Evolutionary conservation across 306 rosid species (phyloP).

Genomic region (Pyrus communis): DNA sequence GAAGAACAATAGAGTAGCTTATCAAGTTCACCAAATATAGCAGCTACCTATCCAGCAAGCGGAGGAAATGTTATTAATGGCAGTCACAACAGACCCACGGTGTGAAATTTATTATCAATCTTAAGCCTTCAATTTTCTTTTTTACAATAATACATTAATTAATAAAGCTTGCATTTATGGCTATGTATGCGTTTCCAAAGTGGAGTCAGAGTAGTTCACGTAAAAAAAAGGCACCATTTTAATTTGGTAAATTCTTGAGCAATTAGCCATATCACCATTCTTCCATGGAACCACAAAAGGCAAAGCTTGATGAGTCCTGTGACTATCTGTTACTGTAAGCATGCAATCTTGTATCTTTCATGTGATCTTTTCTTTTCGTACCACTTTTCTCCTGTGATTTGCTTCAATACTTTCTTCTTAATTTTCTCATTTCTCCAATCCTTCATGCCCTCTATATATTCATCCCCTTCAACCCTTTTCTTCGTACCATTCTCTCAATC

Average conservation of each 20-base stretch:
- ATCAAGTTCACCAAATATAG: background rate
- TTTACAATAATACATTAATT: conserved; percentile 5
- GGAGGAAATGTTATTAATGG: conserved; percentile 19
- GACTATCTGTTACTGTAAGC: conserved; percentile 25
- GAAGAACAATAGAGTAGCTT: background rate
- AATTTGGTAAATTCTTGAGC: conserved; percentile 19
- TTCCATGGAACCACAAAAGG: conserved; percentile 23
- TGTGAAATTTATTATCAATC: conserved; percentile 33
- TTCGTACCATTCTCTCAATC: background rate
- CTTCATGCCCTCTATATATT: conserved; percentile 10
- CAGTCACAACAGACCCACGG: conserved; percentile 41
- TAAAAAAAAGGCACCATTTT: conserved; percentile 29
- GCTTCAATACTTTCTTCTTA: conserved; percentile 41
- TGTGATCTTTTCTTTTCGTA: conserved; percentile 41
- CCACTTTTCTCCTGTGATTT: conserved; percentile 54
- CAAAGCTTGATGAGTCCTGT: conserved; percentile 40
- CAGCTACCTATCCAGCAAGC: background rate
- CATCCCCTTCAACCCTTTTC: background rate
- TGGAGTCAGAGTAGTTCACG: conserved; percentile 40
- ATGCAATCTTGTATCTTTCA: conserved; percentile 31
- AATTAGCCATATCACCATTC: conserved; percentile 5
- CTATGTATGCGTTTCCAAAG: background rate
- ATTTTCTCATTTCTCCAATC: background rate
- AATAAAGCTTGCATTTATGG: conserved; percentile 28
- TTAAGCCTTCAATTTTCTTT: background rate